phyloP scores from a whole-genome alignment of 345 rosid genomes.

The Brassica rapa region DNA sequence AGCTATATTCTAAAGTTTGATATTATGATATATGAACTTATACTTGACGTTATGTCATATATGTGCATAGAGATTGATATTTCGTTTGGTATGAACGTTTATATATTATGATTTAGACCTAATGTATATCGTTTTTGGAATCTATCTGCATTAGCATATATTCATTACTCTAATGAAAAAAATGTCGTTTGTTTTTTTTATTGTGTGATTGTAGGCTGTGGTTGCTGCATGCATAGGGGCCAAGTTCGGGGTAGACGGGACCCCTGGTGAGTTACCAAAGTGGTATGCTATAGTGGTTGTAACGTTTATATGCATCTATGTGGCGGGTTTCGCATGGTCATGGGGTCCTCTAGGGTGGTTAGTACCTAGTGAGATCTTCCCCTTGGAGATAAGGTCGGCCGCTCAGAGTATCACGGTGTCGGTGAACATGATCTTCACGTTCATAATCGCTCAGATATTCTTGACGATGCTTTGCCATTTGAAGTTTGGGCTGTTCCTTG shows the following conservation, averaged over 20 bases:
- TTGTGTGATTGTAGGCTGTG: slow-evolving; percentile 38
- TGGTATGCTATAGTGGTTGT: slow-evolving; percentile 45
- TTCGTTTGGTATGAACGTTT: background rate
- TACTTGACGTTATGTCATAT: background rate
- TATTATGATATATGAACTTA: background rate
- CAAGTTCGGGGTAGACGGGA: slow-evolving; percentile 43
- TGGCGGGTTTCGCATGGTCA: slow-evolving; percentile 47
- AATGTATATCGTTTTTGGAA: background rate
- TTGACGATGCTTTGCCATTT: slow-evolving; percentile 44
- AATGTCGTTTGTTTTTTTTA: background rate
- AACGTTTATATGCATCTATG: slow-evolving; percentile 43
- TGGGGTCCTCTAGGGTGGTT: slow-evolving; percentile 50
- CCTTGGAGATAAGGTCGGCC: slow-evolving; percentile 45
- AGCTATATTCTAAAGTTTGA: background rate
- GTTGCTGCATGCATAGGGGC: slow-evolving; percentile 46
- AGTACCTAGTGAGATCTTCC: slow-evolving; percentile 47
- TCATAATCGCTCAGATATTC: slow-evolving; percentile 41
- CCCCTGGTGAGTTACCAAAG: slow-evolving; percentile 40
- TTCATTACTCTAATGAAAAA: background rate
- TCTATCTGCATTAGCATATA: background rate
- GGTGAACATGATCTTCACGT: slow-evolving; percentile 47
- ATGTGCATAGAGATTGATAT: background rate
- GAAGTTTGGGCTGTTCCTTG: slow-evolving; percentile 40
- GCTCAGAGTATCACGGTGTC: slow-evolving; percentile 45
- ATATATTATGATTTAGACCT: too few species aligned